A percentile compares a stretch with the other conserved stretches of the same genome.
These are phyloP conservation scores for Calocybe gangraenosa DNA, from an alignment of 768 basidiomycete species.

Conservation along the genomic window DNA sequence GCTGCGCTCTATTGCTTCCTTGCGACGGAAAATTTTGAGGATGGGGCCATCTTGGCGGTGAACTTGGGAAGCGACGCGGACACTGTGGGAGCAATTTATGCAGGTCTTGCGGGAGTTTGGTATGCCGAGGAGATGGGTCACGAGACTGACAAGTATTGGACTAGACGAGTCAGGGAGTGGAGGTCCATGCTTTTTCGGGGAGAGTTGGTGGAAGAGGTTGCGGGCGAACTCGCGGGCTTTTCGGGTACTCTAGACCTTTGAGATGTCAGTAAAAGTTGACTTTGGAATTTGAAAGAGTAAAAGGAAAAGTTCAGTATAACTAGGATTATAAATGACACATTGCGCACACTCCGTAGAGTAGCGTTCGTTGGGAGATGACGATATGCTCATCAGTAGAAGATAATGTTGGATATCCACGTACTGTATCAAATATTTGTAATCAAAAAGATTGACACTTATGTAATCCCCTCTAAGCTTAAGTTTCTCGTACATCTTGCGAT, in stretches of 20 bases:
- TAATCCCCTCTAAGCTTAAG: too few species aligned
- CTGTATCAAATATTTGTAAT: too few species aligned
- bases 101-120: conserved; percentile 41
- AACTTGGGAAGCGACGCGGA: conserved; percentile 43
- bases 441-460: too few species aligned
- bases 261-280: too few species aligned
- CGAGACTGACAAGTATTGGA: conserved; percentile 30
- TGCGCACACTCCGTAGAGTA: conserved; percentile 17
- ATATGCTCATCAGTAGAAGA: conserved; percentile 15
- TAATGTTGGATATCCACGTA: too few species aligned
- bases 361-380: conserved; percentile 17
- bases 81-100: conserved; percentile 42
- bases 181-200: conserved; percentile 24
- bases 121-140: conserved; percentile 27
- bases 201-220: conserved; percentile 32
- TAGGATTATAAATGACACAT: conserved; percentile 23
- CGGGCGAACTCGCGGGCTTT: conserved; percentile 29
- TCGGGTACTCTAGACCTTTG: too few species aligned
- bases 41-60: conserved; percentile 39
- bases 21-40: conserved; percentile 37
- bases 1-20: conserved; percentile 45
- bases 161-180: conserved; percentile 31
- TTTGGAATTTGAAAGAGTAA: too few species aligned
- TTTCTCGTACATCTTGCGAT: too few species aligned
- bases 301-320: conserved; percentile 25